Evolutionary conservation across 2,329 filamentous ascomycete genomes (phyloP).

Genomic region (Phoma herbarum): DNA sequence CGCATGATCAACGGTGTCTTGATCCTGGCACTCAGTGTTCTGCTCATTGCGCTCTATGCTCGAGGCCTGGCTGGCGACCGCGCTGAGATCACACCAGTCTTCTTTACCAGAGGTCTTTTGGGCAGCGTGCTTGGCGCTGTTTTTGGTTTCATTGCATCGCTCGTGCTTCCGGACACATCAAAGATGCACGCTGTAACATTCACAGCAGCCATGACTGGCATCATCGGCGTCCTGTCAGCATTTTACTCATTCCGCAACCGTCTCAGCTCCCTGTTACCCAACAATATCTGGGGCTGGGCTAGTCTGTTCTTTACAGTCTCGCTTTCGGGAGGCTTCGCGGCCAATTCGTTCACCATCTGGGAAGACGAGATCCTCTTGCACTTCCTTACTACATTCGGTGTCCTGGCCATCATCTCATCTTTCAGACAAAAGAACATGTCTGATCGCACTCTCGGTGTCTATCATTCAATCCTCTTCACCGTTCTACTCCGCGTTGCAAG

Average conservation of each 20-base stretch:
- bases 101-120: constrained; percentile 61
- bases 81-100: constrained; percentile 61
- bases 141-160: constrained; percentile 55
- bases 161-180: constrained; percentile 52
- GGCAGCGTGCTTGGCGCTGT: constrained; percentile 58
- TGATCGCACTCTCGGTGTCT: constrained; percentile 79
- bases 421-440: constrained; percentile 72
- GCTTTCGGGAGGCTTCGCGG: constrained; percentile 92
- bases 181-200: constrained; percentile 54
- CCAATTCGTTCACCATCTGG: constrained; percentile 99
- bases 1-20: constrained; percentile 84
- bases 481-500: constrained; percentile 81
- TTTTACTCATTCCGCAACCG: constrained; percentile 54
- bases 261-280: constrained; percentile 68
- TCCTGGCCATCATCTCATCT: constrained; percentile 77
- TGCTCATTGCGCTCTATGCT: constrained; percentile 77
- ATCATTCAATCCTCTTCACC: constrained; percentile 86
- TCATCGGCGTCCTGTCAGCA: constrained; percentile 52
- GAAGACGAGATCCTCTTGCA: constrained; percentile 94
- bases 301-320: constrained; percentile 81
- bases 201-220: constrained; percentile 51
- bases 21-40: constrained; percentile 73
- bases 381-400: constrained; percentile 87
- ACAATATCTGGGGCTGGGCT: constrained; percentile 88
- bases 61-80: constrained; percentile 63